These are phyloP conservation scores for Pichia manshurica DNA, from an alignment of 805 yeast species.

Conservation along the genomic window DNA sequence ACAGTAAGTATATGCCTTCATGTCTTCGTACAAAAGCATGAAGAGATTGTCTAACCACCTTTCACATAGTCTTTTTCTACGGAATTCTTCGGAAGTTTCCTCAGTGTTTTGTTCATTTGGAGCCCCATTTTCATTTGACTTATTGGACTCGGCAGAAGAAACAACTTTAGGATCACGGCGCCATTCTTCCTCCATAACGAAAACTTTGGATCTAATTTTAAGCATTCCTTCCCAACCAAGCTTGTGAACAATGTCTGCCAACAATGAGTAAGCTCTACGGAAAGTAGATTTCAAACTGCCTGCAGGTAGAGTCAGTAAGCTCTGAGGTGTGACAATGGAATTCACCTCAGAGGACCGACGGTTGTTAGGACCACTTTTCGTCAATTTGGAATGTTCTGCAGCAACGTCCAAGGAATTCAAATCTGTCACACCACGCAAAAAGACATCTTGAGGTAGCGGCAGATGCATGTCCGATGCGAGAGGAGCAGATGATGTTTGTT, in stretches of 20 bases:
- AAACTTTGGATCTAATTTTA: slow-evolving; percentile 53
- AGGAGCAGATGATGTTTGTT: slow-evolving; percentile 22
- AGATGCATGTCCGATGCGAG: slow-evolving; percentile 54
- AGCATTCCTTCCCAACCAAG: slow-evolving; percentile 71
- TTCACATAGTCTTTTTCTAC: slow-evolving; percentile 62
- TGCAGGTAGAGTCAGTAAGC: slow-evolving; percentile 59
- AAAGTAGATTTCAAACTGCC: slow-evolving; percentile 57
- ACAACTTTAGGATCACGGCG: slow-evolving; percentile 24
- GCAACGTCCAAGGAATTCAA: slow-evolving; percentile 61
- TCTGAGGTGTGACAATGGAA: slow-evolving; percentile 29
- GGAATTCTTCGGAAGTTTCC: slow-evolving; percentile 36
- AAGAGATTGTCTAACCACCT: slow-evolving; percentile 69
- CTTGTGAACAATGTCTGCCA: slow-evolving; percentile 58
- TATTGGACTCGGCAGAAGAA: too few relatives aligned
- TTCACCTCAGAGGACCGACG: not conserved
- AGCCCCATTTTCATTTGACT: not conserved
- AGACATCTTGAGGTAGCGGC: slow-evolving; percentile 72
- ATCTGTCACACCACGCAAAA: slow-evolving; percentile 60
- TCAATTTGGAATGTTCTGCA: slow-evolving; percentile 59
- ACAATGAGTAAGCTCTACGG: slow-evolving; percentile 50
- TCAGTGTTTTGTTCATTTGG: not conserved
- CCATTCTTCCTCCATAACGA: slow-evolving; percentile 65
- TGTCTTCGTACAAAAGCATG: slow-evolving; percentile 65
- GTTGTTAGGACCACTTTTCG: slow-evolving; percentile 3
- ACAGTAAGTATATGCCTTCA: slow-evolving; percentile 84